Evolutionary conservation across 1,284 basidiomycete species (phyloP).

Genomic region (Moniliella sp.): DNA sequence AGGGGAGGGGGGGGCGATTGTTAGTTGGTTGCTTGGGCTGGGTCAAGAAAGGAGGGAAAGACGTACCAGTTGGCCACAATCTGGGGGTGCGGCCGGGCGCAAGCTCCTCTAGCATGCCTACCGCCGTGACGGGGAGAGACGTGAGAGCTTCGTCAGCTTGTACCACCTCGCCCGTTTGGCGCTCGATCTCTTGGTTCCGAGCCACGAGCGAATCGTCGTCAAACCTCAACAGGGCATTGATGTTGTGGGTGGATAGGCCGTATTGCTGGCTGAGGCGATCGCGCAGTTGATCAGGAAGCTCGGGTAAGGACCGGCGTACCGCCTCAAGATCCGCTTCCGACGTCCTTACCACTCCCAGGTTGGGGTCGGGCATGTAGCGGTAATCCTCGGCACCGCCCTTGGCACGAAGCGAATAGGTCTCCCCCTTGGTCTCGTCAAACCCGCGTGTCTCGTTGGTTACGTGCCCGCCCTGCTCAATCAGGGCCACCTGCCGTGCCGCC

Average conservation of each 20-base stretch:
- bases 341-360: conserved; percentile 56
- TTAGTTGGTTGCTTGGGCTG: too few species aligned
- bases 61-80: conserved; percentile 64
- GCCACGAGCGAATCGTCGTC: conserved; percentile 33
- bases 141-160: conserved; percentile 55
- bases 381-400: conserved; percentile 92
- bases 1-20: too few species aligned
- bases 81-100: conserved; percentile 9
- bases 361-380: conserved; percentile 92
- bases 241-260: conserved; percentile 43
- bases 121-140: conserved; percentile 8
- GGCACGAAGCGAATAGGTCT: conserved; percentile 59
- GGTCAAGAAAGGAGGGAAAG: too few species aligned
- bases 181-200: conserved; percentile 41
- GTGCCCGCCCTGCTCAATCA: conserved; percentile 39
- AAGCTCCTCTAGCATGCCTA: conserved; percentile 21
- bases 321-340: conserved; percentile 5
- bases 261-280: conserved; percentile 42
- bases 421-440: conserved; percentile 58
- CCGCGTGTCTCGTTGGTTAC: conserved; percentile 73
- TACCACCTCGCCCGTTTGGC: conserved; percentile 38
- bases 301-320: conserved; percentile 43
- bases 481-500: conserved; percentile 47
- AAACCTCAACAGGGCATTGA: conserved; percentile 23
- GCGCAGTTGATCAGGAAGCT: conserved; percentile 52